Evolutionary conservation across 345 rosid species (phyloP), one percentile per base, ranked within the genome.

Genomic region (Brassica incana): DNA sequence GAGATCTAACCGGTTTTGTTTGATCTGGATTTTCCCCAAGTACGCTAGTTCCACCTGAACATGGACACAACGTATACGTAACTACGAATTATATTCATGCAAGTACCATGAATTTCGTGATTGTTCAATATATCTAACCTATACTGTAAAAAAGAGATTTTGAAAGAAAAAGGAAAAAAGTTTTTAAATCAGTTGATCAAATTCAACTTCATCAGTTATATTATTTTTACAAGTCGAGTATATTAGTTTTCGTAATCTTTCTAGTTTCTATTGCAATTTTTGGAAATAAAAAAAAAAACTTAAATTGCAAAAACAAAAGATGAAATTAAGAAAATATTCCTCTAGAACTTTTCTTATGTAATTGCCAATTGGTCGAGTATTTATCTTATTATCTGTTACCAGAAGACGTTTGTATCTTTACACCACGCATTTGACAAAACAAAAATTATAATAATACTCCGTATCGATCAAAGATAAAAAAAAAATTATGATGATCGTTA

Each of bases 1-100:
- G 45, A 58, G 8, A 2, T 15, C 3, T 27, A 33, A 50, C 66
- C 79, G 72, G 83, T 80, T 64, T 18, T 18, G 62, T 35, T 27
- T 12, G 71, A 10, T 5, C 27, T 15, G n/a, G 52, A 16, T 11
- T 23, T 38, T 0, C 32, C 56, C 63, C 78, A 1, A 15, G 25
- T 6, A 52, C 72, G 18, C 52, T 5, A 54, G 32, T 74, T 36
- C 62, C 83, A 69, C 83, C 83, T 74, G 32, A 69, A 78, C 11
- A 67, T 40, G 56, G 23, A 15, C 7, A 35, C 8, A 50, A 52
- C 10, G 36, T 33, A 5, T 33, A 33, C 11, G 15, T 9, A 32
- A 2, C 23, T 60, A 3, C 8, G 0, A 61, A 62, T 62, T 5
- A 77, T 48, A 5, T 65, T 58, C 68, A 78, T 65, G 68, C 68